phyloP scores from a whole-genome alignment of 192 early-diverging fungal genomes.

The Coemansia sp. region DNA sequence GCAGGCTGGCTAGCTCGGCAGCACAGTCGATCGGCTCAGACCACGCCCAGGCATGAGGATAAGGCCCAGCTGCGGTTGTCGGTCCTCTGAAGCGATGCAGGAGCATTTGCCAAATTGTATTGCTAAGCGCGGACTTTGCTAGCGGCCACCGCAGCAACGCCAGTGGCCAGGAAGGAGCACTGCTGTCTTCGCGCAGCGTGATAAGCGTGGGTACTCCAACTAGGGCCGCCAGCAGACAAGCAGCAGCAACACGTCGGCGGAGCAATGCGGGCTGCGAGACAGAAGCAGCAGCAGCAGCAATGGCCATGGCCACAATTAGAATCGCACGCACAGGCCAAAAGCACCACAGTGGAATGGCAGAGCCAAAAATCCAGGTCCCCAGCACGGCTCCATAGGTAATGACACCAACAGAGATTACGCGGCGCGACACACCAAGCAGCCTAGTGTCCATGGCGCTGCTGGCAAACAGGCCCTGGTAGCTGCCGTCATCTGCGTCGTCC shows the following conservation, averaged over 20 bases:
- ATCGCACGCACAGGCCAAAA: slow-evolving; percentile 4
- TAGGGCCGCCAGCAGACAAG: neutral
- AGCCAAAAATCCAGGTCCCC: slow-evolving; percentile 2
- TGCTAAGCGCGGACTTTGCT: slow-evolving; percentile 1
- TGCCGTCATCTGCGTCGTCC: slow-evolving; percentile 26
- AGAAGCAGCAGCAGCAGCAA: neutral
- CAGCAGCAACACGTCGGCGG: neutral
- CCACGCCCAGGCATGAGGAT: too few species aligned
- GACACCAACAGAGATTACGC: neutral
- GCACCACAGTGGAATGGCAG: neutral
- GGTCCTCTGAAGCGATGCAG: neutral
- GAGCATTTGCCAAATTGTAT: neutral
- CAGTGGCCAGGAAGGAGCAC: neutral
- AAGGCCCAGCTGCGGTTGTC: neutral
- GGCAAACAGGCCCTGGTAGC: slow-evolving; percentile 41
- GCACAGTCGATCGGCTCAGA: slow-evolving; percentile 17
- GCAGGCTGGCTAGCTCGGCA: slow-evolving; percentile 7
- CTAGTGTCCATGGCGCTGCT: slow-evolving; percentile 24
- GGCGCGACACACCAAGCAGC: slow-evolving; percentile 10
- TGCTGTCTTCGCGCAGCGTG: neutral
- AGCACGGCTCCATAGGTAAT: neutral
- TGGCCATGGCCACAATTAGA: neutral
- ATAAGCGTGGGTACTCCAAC: slow-evolving; percentile 3
- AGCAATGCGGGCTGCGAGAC: neutral
- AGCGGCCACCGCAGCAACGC: slow-evolving; percentile 26